Base-by-base conservation (phyloP, 306 rosid genomes). In the Vigna nakashimae region DNA sequence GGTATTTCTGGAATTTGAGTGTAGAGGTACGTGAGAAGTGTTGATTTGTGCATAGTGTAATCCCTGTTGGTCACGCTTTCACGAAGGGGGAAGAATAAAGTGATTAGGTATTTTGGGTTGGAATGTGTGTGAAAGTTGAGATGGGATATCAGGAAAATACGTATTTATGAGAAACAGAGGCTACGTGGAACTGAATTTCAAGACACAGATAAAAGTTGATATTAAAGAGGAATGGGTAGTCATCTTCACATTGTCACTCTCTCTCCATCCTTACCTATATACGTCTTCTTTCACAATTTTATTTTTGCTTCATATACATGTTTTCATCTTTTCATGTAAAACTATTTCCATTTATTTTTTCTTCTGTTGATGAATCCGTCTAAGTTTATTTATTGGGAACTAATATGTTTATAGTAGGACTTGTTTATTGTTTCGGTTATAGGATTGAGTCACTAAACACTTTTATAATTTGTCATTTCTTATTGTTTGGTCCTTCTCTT, bases 131-230 rank as follows among this genome's bases (percentile, higher is more conserved):
- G 71, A 28, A 26, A 10, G n/a, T 7, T 16, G 66, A 32, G 22
- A 62, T 62, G 65, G 9, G 17, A 73, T 46, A 15, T 6, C 14
- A 63, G 5, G 34, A 34, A 75, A 48, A 17, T 6, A 65, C 4
- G 28, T 15, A 6, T 51, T 52, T 51, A 76, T 34, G 40, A 38
- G 4, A 3, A 42, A 42, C 0, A 12, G 13, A 20, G 56, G 56
- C 28, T 38, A 76, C 80, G 74, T 76, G 74, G 74, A 76, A 24
- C 67, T 26, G 10, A 51, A 22, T 20, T 38, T 17, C 8, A 51
- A 34, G 26, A 15, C 18, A 12, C 5, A 15, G 55, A 65, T 51
- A 22, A 52, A 36, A 76, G 65, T 51, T 65, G 2, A 38, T 4
- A 76, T 51, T 65, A 9, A 73, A 58, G 78, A 20, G 17, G 65